Evolutionary conservation across 2,329 filamentous ascomycete species (phyloP), one percentile per base, ranked within the genome.

Genomic region (Talaromyces sp.): DNA sequence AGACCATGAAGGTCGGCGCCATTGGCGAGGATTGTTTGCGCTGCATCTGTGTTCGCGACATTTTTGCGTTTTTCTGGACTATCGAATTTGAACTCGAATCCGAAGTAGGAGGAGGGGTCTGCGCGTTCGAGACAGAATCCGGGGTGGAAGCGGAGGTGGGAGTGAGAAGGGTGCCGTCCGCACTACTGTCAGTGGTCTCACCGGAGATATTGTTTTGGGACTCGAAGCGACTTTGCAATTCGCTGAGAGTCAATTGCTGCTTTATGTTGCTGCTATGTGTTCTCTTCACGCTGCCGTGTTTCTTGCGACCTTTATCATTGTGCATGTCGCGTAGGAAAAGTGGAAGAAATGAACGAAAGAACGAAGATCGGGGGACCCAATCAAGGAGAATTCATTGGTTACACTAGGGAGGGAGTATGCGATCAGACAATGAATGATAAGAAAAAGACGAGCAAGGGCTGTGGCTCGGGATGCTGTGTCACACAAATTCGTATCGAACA

Each of bases 1-100:
- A 98, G 65, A 98, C 93, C 91, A 99, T 97, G 76, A 99, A 99
- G 67, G 93, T 83, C 50, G 94, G 93, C 79, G 95, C 85, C 81
- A 89, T 85, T 1, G 87, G 86, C 58, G 85, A 85, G 24, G 81
- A 83, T 6, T 76, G 66, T 67, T 82, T 82, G 63, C 79, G 74
- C 41, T 62, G 37, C 39, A 68, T 60, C 67, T 73, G 71, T n/a
- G 13, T 37, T 19, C 43, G 47, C 2, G 65, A 56, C 65, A 64
- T 66, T 37, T 52, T 65, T 7, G 48, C 14, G 45, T 37, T 56
- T 10, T 31, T 6, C 35, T 41, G 43, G 27, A 13, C 19, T 22
- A 33, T 10, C 33, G 33, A 9, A 1, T 27, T 57, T 33, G 48
- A 37, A 67, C 64, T 4, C 47, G 62, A n/a, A n/a, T 13, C 31